Evolutionary conservation across 148 eudicot species (phyloP).

Genomic region (Silene uniflora): DNA sequence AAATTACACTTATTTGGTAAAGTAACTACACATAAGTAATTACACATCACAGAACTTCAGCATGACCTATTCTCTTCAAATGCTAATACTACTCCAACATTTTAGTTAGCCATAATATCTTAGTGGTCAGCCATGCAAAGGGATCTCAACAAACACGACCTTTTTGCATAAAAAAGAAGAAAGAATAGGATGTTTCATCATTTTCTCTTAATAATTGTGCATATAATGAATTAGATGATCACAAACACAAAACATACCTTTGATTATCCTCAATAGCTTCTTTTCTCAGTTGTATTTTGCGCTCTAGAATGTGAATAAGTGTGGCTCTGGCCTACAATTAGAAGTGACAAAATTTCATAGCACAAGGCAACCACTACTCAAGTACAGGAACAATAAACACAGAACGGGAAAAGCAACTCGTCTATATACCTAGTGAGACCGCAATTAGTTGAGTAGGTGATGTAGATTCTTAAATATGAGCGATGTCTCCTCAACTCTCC

Average conservation of each 20-base stretch:
- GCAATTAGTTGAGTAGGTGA: slow-evolving; percentile 82
- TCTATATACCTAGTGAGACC: slow-evolving; percentile 79
- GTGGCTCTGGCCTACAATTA: slow-evolving; percentile 95
- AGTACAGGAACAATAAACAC: neutral
- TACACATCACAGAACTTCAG: neutral
- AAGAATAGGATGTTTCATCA: neutral
- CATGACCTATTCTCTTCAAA: neutral
- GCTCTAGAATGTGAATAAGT: slow-evolving; percentile 75
- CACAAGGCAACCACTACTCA: neutral
- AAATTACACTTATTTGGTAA: too few relatives aligned
- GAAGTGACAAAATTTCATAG: slow-evolving; percentile 14
- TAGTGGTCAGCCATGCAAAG: too few relatives aligned
- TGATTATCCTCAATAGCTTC: slow-evolving; percentile 90
- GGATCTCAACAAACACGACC: too few relatives aligned
- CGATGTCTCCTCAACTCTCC: slow-evolving; percentile 92
- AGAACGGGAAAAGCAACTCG: neutral
- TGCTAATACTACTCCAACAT: too few relatives aligned
- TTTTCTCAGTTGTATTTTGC: slow-evolving; percentile 80
- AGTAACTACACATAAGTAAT: too few relatives aligned
- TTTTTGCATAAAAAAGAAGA: neutral
- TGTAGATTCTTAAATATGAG: slow-evolving; percentile 84
- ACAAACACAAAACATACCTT: slow-evolving; percentile 37
- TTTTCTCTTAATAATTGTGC: neutral
- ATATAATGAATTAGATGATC: neutral
- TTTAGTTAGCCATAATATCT: too few relatives aligned